Percentiles rank a stretch among this genome's conserved stretches.
These are phyloP conservation scores for Isatis tinctoria DNA, from an alignment of 345 rosid genomes.

Conservation along the genomic window DNA sequence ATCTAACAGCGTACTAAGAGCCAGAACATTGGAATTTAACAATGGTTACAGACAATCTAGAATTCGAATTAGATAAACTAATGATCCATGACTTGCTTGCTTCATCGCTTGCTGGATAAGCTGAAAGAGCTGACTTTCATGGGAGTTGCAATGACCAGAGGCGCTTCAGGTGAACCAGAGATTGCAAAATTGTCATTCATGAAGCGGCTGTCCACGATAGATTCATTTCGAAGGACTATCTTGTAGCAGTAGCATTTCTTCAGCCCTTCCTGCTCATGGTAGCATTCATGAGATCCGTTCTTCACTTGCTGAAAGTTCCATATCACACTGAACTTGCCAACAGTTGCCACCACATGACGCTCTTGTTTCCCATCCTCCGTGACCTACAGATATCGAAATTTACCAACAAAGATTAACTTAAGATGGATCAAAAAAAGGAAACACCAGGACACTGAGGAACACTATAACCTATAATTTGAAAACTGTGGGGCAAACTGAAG, in stretches of 20 bases:
- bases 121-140: constrained; percentile 97
- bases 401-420: no score
- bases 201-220: constrained; percentile 94
- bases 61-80: neutral
- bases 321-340: constrained; percentile 92
- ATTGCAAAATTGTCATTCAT: constrained; percentile 96
- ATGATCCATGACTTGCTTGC: constrained; percentile 6
- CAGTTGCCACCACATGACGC: constrained; percentile 94
- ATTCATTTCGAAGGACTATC: constrained; percentile 83
- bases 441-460: neutral
- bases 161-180: constrained; percentile 93
- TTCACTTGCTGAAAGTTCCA: constrained; percentile 86
- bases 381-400: constrained; percentile 37
- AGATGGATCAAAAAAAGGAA: neutral
- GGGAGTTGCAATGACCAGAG: constrained; percentile 93
- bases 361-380: constrained; percentile 82
- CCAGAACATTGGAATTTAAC: neutral
- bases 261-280: constrained; percentile 66
- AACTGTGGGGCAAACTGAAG: neutral
- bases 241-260: constrained; percentile 92
- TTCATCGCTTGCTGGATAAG: constrained; percentile 77
- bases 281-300: constrained; percentile 76
- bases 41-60: constrained; percentile 21
- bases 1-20: constrained; percentile 20
- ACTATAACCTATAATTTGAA: neutral